phyloP scores from a whole-genome alignment of 1,139 yeast genomes.

The Saccharomycopsis phalli region DNA sequence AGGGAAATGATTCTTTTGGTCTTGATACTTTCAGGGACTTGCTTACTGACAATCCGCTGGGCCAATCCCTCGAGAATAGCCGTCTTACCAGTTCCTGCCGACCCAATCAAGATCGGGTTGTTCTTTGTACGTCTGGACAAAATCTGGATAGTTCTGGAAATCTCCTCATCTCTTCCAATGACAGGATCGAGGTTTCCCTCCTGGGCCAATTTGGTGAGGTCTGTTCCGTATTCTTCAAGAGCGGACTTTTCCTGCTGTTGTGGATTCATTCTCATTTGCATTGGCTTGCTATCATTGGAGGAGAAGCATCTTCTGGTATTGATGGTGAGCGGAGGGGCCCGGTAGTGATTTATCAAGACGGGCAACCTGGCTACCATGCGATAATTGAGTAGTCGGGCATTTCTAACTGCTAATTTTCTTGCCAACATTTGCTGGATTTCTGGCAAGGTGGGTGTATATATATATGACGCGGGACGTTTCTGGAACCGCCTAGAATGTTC shows the following conservation, averaged over 20 bases:
- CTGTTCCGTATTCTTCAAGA: slow-evolving; percentile 77
- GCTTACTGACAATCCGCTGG: slow-evolving; percentile 81
- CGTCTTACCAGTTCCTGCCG: slow-evolving; percentile 97
- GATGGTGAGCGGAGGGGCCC: background rate
- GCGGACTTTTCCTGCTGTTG: slow-evolving; percentile 52
- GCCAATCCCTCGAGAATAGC: slow-evolving; percentile 96
- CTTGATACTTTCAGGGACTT: slow-evolving; percentile 91
- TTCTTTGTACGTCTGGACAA: slow-evolving; percentile 87
- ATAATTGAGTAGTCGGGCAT: no score
- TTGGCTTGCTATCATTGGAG: slow-evolving; percentile 2
- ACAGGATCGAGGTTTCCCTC: slow-evolving; percentile 95
- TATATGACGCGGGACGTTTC: no score
- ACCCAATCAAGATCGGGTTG: slow-evolving; percentile 88
- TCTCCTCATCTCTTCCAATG: slow-evolving; percentile 94
- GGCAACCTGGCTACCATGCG: no score
- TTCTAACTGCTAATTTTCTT: no score
- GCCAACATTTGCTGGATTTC: no score
- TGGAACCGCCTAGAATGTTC: no score
- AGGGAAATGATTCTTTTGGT: slow-evolving; percentile 73
- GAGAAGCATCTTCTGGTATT: slow-evolving; percentile 2
- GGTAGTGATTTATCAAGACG: no score
- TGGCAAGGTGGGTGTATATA: no score
- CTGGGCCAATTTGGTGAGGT: slow-evolving; percentile 75
- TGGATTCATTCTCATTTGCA: slow-evolving; percentile 33
- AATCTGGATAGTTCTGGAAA: slow-evolving; percentile 84